These are phyloP conservation scores for Linderina pennispora DNA, from an alignment of 192 early-diverging fungal genomes.

Conservation along the genomic window DNA sequence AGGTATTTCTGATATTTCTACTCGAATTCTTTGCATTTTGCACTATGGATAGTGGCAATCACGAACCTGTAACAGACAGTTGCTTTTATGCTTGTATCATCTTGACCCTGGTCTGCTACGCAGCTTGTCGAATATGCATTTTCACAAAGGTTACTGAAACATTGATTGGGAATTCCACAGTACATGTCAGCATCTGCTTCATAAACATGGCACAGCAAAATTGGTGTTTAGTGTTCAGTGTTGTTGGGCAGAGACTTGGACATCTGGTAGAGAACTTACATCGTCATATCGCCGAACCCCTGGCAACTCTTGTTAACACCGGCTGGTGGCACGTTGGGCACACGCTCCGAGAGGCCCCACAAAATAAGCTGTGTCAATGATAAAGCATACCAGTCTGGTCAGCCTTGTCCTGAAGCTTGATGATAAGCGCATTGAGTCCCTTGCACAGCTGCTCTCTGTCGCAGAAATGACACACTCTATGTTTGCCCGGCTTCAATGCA, in stretches of 20 bases:
- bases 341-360: slow-evolving; percentile 47
- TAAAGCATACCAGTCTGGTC: slow-evolving; percentile 70
- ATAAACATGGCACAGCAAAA: too few relatives aligned
- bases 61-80: too few relatives aligned
- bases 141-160: too few relatives aligned
- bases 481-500: slow-evolving; percentile 46
- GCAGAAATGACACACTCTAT: slow-evolving; percentile 1
- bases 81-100: too few relatives aligned
- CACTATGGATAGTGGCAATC: too few relatives aligned
- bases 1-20: too few relatives aligned
- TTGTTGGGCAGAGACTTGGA: slow-evolving; percentile 79
- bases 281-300: slow-evolving; percentile 77
- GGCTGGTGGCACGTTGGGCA: slow-evolving; percentile 47
- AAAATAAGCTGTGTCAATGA: slow-evolving; percentile 67
- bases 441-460: slow-evolving; percentile 48
- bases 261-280: slow-evolving; percentile 96
- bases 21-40: too few relatives aligned
- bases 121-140: too few relatives aligned
- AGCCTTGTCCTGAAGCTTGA: slow-evolving; percentile 84
- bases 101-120: too few relatives aligned
- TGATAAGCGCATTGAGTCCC: slow-evolving; percentile 82
- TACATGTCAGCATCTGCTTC: too few relatives aligned
- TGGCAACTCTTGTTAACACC: slow-evolving; percentile 52
- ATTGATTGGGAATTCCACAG: too few relatives aligned
- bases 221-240: slow-evolving; percentile 52